Base-by-base conservation (phyloP, 768 basidiomycete species). In the Hericium coralloides region DNA sequence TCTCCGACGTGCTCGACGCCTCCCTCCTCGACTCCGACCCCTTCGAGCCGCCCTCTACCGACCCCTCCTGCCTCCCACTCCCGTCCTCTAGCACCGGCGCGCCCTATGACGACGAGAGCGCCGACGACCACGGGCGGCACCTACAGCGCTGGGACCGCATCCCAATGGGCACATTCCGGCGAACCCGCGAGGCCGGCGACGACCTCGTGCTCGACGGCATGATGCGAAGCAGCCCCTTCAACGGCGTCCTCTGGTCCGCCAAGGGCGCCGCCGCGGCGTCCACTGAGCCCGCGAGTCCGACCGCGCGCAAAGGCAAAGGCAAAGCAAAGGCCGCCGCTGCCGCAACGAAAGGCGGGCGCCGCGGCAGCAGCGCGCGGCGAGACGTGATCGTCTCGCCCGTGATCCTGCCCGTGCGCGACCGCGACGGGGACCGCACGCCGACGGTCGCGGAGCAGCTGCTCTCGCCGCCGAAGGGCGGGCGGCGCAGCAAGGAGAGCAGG, bases 1-100 rank as follows among this genome's bases (percentile, higher is more conserved):
- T 92, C 20, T 81, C 88, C 63, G 89, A 92, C 62, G 88, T 92
- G 17, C 74, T 92, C 38, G 87, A 92, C 56, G 76, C 83, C 0
- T 84, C 89, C 0, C 81, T 87, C 69, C 72, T 90, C 18, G 83
- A 83, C 62, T 76, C 78, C 0, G 84, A 84, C 52, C 60, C 76
- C 73, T 17, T 67, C 67, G 58, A 58, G 37, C 15, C 23, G 2
- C 20, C 49, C 12, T 49, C 49, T 3, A 23, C 49, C 49, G 43
- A 45, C 43, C 38, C 57, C 4, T 39, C 49, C 45, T 26, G 49
- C 20, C 38, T 47, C 20, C 45, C 38, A 49, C 39, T 49, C 49
- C 22, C 56, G 58, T 25, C 60, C 50, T 20, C 50, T 52, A 50
- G 65, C 58, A n/a, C 55, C 55, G 43, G 60, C 63, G 48, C 38